Conservation (phyloP, 108 stramenopile species). For the Nannochloropsis granulata region DNA sequence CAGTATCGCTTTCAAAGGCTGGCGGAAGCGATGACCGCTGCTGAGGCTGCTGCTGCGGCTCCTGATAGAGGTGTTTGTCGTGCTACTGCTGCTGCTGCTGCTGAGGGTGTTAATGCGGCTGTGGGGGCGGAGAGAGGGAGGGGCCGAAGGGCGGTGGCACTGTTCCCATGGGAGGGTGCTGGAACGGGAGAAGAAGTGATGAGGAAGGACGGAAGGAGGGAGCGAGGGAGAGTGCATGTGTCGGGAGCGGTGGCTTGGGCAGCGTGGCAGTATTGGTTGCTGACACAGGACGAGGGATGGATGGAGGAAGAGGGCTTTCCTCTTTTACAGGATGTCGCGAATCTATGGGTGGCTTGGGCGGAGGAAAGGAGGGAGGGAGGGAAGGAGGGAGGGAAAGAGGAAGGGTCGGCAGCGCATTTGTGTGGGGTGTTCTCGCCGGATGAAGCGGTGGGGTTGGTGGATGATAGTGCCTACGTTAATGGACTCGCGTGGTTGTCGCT, state of each 20-base stretch:
- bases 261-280: not conserved
- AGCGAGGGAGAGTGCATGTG: not conserved
- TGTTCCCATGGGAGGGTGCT: not conserved
- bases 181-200: not conserved
- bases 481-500: not conserved
- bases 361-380: not conserved
- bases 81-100: not conserved
- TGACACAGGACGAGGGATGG: not conserved
- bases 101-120: not conserved
- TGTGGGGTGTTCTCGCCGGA: conserved; percentile 4
- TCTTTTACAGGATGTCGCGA: not conserved
- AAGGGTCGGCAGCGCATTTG: not conserved
- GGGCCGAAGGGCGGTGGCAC: not conserved
- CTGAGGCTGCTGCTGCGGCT: not conserved
- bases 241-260: not conserved
- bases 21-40: not conserved
- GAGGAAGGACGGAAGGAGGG: not conserved
- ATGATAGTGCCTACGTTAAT: not conserved
- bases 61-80: not conserved
- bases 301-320: not conserved
- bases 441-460: not conserved
- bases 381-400: not conserved
- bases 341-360: not conserved
- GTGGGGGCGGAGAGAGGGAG: not conserved
- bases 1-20: conserved; percentile 4